A percentile compares a stretch with the other conserved stretches of the same genome.
Conservation (phyloP, 1,284 basidiomycete species). For the Abortiporus biennis region DNA sequence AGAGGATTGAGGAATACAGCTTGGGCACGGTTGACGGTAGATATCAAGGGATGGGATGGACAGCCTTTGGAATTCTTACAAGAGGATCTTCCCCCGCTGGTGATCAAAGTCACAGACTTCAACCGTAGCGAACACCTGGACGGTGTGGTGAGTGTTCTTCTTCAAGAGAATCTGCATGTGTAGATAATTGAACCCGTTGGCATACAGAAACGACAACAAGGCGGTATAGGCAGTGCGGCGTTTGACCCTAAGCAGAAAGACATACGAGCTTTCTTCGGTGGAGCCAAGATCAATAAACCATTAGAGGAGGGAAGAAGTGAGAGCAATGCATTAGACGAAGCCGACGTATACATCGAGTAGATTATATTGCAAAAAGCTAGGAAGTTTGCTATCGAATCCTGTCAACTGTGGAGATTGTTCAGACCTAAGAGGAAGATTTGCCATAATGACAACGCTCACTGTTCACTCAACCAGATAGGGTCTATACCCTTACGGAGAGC, state of each 20-base stretch:
- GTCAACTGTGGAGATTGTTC: neutral
- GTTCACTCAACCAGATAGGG: constrained; percentile 20
- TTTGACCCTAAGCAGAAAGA: constrained; percentile 74
- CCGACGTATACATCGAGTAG: constrained; percentile 18
- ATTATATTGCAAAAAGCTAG: neutral
- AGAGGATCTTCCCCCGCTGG: constrained; percentile 26
- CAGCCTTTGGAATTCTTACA: constrained; percentile 21
- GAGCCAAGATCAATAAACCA: constrained; percentile 24
- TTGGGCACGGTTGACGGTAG: constrained; percentile 56
- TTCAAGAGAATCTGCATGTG: neutral
- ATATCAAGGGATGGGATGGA: constrained; percentile 33
- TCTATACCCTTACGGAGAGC: too few species aligned
- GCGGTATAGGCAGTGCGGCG: constrained; percentile 68
- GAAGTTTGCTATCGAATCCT: neutral
- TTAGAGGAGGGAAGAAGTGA: constrained; percentile 23
- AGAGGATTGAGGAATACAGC: constrained; percentile 63
- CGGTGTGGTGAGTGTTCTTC: constrained; percentile 41
- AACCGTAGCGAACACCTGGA: constrained; percentile 53
- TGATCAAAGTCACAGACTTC: constrained; percentile 41
- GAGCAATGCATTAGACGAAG: constrained; percentile 28
- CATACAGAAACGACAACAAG: constrained; percentile 67
- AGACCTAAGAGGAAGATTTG: neutral
- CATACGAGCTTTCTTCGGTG: constrained; percentile 75
- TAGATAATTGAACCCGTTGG: too few species aligned
- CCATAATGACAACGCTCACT: too few species aligned